Evolutionary conservation across 2,329 filamentous ascomycete genomes (phyloP), one percentile per base, ranked within the genome.

Genomic region (Tothia fuscella): DNA sequence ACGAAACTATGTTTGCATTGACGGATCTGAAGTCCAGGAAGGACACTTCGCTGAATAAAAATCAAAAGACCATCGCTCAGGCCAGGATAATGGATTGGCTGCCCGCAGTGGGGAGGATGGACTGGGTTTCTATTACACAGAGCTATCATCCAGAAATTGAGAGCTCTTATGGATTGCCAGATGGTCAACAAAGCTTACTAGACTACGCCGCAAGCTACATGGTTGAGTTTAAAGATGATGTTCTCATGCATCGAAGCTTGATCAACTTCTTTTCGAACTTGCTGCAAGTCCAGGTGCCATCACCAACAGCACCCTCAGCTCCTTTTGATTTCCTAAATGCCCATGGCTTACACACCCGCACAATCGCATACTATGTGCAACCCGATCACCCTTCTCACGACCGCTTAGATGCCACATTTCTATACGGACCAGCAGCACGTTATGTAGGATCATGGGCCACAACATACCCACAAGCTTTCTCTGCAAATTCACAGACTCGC

Each of bases 211-310:
- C 69, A 3, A 55, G 63, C 37, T 61, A 65, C 31, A 77, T 78
- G 72, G 67, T 77, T 3, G 68, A 79, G 46, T 62, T 58, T 2
- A 57, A 62, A 34, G 65, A 66, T 24, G 74, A 79, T 51, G 64
- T 77, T 3, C 57, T 79, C 36, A 73, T 78, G 70, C 68, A 76
- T 47, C 69, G 74, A 58, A 72, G 68, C 4, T 56, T 76, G 31
- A 60, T 78, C 45, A 67, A 73, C 47, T 78, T 77, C 54, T 74
- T 66, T 41, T 44, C 21, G n/a, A 31, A 41, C 24, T 42, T 45
- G 7, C 47, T 42, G 6, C 38, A 39, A 36, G 30, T 39, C 2
- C 31, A 21, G 13, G 10, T 40, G 6, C 9, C 25, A 13, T 19
- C 38, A 25, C 19, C 6, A 3, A 22, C 22, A 9, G 16, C 25